Evolutionary conservation across 2,329 filamentous ascomycete genomes (phyloP).

Genomic region (Whalleya microplaca): DNA sequence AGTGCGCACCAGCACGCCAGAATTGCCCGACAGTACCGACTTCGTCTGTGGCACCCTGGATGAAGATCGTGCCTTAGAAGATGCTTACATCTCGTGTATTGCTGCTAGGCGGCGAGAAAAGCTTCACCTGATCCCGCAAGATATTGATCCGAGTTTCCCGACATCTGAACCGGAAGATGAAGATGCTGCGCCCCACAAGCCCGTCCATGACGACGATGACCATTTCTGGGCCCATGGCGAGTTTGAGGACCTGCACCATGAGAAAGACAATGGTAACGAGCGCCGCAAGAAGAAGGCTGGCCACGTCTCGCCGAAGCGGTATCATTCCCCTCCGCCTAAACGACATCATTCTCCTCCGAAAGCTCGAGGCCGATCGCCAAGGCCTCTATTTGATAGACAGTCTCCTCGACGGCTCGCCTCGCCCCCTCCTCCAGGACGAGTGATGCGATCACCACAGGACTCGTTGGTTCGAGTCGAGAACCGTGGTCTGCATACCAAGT

Average conservation of each 20-base stretch:
- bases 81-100: conserved; percentile 85
- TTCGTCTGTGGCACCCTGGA: conserved; percentile 99
- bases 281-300: conserved; percentile 55
- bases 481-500: conserved; percentile 72
- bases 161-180: conserved; percentile 90
- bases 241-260: conserved; percentile 67
- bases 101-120: conserved; percentile 81
- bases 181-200: conserved; percentile 71
- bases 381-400: conserved; percentile 64
- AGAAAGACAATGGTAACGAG: conserved; percentile 53
- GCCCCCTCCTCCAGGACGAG: conserved; percentile 63
- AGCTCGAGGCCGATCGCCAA: conserved; percentile 57
- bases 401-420: conserved; percentile 74
- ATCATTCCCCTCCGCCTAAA: conserved; percentile 58
- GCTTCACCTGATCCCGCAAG: conserved; percentile 84
- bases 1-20: conserved; percentile 72
- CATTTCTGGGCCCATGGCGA: conserved; percentile 72
- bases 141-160: conserved; percentile 96
- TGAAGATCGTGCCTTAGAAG: conserved; percentile 92
- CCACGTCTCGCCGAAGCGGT: conserved; percentile 63
- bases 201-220: conserved; percentile 66
- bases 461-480: conserved; percentile 30
- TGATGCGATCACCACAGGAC: conserved; percentile 50
- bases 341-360: conserved; percentile 55
- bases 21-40: conserved; percentile 94